phyloP scores from a whole-genome alignment of 352 stramenopile genomes.

The Aphanomyces stellatus region DNA sequence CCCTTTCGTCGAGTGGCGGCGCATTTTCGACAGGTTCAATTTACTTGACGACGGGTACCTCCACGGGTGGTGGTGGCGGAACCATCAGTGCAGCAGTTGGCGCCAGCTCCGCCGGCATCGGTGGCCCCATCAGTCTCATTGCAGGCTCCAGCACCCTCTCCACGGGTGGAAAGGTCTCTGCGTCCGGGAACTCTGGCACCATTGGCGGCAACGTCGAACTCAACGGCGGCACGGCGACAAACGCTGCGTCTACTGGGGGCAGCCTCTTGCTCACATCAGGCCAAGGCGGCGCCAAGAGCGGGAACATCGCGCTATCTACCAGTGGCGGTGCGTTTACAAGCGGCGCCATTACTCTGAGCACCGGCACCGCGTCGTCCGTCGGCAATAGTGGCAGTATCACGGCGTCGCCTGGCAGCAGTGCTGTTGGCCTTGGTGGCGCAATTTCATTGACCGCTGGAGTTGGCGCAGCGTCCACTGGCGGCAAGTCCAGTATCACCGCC shows the following conservation, averaged over 20 bases:
- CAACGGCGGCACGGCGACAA: conserved; percentile 6
- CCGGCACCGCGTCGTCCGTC: conserved; percentile 23
- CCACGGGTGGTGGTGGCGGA: conserved; percentile 2
- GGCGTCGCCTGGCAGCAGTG: conserved; percentile 31
- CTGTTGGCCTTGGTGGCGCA: conserved; percentile 32
- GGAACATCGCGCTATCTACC: neutral
- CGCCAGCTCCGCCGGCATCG: neutral
- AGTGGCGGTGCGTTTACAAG: conserved; percentile 8
- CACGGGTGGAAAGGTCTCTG: conserved; percentile 12
- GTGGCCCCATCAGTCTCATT: neutral
- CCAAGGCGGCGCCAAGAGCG: neutral
- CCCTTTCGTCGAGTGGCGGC: conserved; percentile 2
- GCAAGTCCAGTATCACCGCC: conserved; percentile 31
- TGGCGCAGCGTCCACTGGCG: conserved; percentile 12
- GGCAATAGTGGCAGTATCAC: conserved; percentile 25
- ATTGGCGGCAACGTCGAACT: conserved; percentile 16
- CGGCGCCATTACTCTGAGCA: conserved; percentile 3
- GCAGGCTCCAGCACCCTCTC: conserved; percentile 2
- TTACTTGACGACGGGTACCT: conserved; percentile 3
- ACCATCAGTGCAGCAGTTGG: conserved; percentile 1
- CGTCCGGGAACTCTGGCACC: conserved; percentile 1
- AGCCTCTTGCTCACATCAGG: conserved; percentile 1
- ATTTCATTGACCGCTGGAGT: conserved; percentile 33
- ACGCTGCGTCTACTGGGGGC: neutral
- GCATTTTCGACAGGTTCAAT: conserved; percentile 9